Percentiles rank a stretch among this genome's conserved stretches.
Evolutionary conservation across 1,284 basidiomycete genomes (phyloP).

Genomic region (Mycena citricolor): DNA sequence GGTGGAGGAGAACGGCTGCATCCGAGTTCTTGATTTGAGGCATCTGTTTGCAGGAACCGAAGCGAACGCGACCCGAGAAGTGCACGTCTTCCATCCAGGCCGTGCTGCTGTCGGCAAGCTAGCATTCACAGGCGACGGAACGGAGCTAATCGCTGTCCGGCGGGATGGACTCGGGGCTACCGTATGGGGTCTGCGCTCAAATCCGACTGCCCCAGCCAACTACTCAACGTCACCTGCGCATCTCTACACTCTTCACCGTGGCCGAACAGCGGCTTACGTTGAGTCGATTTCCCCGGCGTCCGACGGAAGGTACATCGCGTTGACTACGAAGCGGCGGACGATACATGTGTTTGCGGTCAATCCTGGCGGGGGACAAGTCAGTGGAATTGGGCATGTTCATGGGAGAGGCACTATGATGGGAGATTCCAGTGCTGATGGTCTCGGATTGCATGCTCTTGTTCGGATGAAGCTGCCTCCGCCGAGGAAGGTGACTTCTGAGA

Average conservation of each 20-base stretch:
- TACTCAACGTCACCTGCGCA: too few relatives aligned
- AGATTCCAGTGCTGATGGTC: too few relatives aligned
- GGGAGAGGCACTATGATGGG: too few relatives aligned
- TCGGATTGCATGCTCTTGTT: conserved; percentile 55
- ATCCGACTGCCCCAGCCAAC: conserved; percentile 21
- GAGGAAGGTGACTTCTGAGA: too few relatives aligned
- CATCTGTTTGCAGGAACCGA: background rate
- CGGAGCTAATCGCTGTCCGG: conserved; percentile 13
- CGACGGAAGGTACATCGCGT: conserved; percentile 71
- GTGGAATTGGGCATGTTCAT: too few relatives aligned
- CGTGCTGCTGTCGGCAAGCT: conserved; percentile 11
- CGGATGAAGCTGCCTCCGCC: conserved; percentile 46
- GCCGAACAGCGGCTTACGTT: conserved; percentile 68
- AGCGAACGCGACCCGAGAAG: background rate
- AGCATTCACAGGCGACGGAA: conserved; percentile 13
- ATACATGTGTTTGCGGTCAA: conserved; percentile 77
- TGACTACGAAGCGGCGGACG: conserved; percentile 64
- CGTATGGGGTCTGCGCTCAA: conserved; percentile 15
- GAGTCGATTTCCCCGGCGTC: conserved; percentile 56
- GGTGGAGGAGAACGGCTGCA: conserved; percentile 10
- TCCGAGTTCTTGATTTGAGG: conserved; percentile 16
- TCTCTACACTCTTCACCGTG: conserved; percentile 69
- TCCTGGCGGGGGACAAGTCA: conserved; percentile 71
- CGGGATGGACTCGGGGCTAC: conserved; percentile 18
- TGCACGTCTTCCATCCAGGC: conserved; percentile 14